phyloP scores from a whole-genome alignment of 371 early-diverging fungal species.

The Mortierella polycephala region DNA sequence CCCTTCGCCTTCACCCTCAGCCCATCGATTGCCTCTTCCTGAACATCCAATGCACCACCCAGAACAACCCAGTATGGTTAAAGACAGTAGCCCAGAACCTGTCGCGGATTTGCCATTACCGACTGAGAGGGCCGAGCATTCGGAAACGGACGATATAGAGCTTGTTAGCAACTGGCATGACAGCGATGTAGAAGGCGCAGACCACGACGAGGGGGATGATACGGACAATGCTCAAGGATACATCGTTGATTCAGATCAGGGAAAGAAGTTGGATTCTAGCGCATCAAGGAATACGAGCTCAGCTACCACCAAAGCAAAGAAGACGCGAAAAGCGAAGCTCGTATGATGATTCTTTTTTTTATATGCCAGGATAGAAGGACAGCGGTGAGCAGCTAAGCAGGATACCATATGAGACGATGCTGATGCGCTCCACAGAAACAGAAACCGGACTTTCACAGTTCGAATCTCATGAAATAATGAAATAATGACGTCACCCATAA shows the following conservation, averaged over 20 bases:
- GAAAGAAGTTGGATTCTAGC: background rate
- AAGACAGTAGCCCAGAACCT: conserved; percentile 10
- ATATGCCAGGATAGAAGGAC: too few species aligned
- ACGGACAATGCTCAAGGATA: conserved; percentile 61
- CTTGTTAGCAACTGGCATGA: conserved; percentile 54
- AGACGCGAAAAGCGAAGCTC: conserved; percentile 24
- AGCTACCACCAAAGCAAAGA: conserved; percentile 5
- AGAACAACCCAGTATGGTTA: conserved; percentile 6
- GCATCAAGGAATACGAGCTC: background rate
- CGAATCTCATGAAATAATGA: too few species aligned
- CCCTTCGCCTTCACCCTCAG: conserved; percentile 36
- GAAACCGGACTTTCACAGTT: too few species aligned
- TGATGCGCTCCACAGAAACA: too few species aligned
- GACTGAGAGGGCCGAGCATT: conserved; percentile 8
- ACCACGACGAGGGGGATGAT: conserved; percentile 60
- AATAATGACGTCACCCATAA: too few species aligned
- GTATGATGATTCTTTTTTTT: conserved; percentile 6
- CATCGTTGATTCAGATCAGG: conserved; percentile 58
- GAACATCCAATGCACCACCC: conserved; percentile 7
- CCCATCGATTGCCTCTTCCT: conserved; percentile 22
- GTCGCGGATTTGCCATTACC: background rate
- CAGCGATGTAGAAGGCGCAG: conserved; percentile 27
- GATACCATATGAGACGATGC: background rate
- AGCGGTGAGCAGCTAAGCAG: background rate
- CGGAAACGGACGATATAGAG: conserved; percentile 37